Evolutionary conservation across 2,329 filamentous ascomycete genomes (phyloP).

Genomic region (Venturia effusa): DNA sequence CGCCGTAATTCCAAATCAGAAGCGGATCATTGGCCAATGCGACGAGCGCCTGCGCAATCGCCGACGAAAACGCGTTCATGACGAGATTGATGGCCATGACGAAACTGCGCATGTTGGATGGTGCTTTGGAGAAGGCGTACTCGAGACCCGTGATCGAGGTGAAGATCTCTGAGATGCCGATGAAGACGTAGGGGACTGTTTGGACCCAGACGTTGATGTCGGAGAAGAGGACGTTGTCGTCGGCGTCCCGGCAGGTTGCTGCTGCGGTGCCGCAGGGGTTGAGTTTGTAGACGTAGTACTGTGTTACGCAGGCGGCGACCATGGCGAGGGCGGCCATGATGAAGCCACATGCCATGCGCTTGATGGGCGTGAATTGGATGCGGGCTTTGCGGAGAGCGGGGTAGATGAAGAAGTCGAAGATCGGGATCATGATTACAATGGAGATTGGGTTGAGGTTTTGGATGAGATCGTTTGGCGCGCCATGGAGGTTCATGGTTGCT

Average conservation of each 20-base stretch:
- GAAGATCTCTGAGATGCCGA: conserved; percentile 50
- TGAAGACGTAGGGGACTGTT: conserved; percentile 41
- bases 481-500: conserved; percentile 54
- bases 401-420: conserved; percentile 56
- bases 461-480: conserved; percentile 68
- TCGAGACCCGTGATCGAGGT: conserved; percentile 59
- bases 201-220: conserved; percentile 44
- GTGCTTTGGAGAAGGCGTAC: conserved; percentile 65
- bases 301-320: conserved; percentile 45
- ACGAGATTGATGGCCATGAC: conserved; percentile 27
- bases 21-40: conserved; percentile 17
- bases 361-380: conserved; percentile 63
- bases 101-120: conserved; percentile 46
- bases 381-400: conserved; percentile 53
- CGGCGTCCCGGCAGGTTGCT: conserved; percentile 41
- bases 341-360: conserved; percentile 64
- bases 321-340: conserved; percentile 51
- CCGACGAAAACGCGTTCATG: conserved; percentile 21
- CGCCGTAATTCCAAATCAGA: conserved; percentile 22
- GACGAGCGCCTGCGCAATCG: conserved; percentile 16
- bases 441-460: conserved; percentile 67
- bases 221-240: conserved; percentile 20
- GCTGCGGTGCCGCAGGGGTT: conserved; percentile 33
- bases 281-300: conserved; percentile 39
- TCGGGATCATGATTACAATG: conserved; percentile 63